Evolutionary conservation across 1,139 yeast species (phyloP).

Genomic region (Candida sanyaensis): DNA sequence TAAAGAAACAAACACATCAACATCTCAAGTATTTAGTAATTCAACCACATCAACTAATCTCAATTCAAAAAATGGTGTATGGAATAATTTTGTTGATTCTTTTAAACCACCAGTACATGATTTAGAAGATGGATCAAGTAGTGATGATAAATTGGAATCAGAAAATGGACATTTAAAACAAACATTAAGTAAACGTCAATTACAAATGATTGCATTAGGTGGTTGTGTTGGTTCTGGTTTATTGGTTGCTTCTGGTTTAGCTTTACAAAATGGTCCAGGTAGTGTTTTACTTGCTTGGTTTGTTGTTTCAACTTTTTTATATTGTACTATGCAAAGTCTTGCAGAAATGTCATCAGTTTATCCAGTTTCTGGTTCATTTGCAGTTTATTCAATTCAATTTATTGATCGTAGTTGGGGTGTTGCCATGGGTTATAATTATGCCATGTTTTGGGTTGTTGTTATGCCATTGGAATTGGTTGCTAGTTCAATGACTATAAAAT

Average conservation of each 20-base stretch:
- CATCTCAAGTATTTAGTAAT: background rate
- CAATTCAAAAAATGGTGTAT: slow-evolving; percentile 11
- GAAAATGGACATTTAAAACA: slow-evolving; percentile 21
- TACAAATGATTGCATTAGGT: slow-evolving; percentile 41
- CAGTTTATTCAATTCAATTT: slow-evolving; percentile 54
- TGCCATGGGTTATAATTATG: slow-evolving; percentile 72
- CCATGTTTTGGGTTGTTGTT: slow-evolving; percentile 68
- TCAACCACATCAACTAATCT: background rate
- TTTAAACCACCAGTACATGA: slow-evolving; percentile 30
- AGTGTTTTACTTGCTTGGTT: slow-evolving; percentile 43
- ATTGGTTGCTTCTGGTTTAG: slow-evolving; percentile 38
- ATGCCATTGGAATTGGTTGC: slow-evolving; percentile 74
- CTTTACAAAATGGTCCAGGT: slow-evolving; percentile 44
- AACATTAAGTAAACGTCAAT: slow-evolving; percentile 33
- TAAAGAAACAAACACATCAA: background rate
- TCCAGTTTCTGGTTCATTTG: slow-evolving; percentile 75
- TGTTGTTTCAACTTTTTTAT: slow-evolving; percentile 48
- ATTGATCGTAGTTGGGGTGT: slow-evolving; percentile 75
- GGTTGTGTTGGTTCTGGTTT: slow-evolving; percentile 43
- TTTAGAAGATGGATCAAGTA: slow-evolving; percentile 4
- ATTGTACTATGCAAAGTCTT: slow-evolving; percentile 66
- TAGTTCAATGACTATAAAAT: slow-evolving; percentile 64
- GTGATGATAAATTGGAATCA: background rate
- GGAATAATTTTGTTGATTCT: slow-evolving; percentile 34
- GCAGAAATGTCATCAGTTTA: slow-evolving; percentile 69